Evolutionary conservation across 176 grass and related monocot genomes (phyloP).

Genomic region (Oryza brachyantha): DNA sequence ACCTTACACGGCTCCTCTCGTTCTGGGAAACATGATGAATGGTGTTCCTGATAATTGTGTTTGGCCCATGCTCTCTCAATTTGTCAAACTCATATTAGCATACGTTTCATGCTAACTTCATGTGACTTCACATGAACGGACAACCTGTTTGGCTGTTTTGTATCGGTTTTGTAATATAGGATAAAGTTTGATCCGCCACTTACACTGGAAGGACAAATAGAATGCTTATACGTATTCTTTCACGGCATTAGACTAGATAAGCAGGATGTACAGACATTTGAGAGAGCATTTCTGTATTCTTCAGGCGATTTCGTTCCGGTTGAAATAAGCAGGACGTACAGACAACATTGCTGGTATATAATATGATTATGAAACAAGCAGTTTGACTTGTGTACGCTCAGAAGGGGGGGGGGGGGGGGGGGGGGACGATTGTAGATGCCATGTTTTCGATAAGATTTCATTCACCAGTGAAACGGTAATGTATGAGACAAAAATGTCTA

Average conservation of each 20-base stretch:
- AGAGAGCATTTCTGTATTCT: no score
- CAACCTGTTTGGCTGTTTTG: no score
- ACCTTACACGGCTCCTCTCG: neutral
- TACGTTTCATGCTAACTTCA: neutral
- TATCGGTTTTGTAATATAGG: no score
- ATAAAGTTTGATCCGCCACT: no score
- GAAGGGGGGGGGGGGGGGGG: no score
- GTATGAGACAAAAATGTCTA: conserved; percentile 38
- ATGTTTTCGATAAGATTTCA: neutral
- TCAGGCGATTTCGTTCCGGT: neutral
- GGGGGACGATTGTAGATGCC: neutral
- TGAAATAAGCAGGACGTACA: neutral
- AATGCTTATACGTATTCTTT: no score
- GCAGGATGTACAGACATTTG: no score
- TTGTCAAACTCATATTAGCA: neutral
- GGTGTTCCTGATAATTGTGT: neutral
- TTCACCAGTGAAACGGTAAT: conserved; percentile 31
- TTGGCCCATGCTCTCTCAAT: neutral
- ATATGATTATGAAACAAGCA: neutral
- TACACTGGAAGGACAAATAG: no score
- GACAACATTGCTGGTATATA: neutral
- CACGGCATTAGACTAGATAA: no score
- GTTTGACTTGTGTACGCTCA: neutral
- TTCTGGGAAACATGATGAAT: neutral
- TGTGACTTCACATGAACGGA: no score